A percentile compares a stretch with the other conserved stretches of the same genome.
Conservation (phyloP, 2,329 filamentous ascomycete genomes). For the Drechslera avenae region DNA sequence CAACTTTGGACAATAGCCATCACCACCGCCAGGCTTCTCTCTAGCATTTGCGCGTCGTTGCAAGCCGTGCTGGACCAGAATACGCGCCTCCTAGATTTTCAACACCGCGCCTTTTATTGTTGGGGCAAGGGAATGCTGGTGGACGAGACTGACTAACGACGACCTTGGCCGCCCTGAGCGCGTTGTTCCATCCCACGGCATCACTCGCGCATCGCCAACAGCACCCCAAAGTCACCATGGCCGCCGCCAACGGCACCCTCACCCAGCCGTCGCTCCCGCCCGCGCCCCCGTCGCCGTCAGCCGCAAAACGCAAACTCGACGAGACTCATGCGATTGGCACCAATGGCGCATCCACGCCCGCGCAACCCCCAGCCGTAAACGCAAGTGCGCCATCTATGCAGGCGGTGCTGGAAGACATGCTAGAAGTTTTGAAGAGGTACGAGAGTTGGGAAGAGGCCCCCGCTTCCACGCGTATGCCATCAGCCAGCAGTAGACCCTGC, state of each 20-base stretch:
- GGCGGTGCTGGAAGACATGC: slow-evolving; percentile 47
- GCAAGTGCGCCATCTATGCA: slow-evolving; percentile 36
- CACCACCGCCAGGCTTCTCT: slow-evolving; percentile 18
- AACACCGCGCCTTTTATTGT: slow-evolving; percentile 1
- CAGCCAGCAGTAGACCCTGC: neutral
- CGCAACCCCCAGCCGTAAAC: slow-evolving; percentile 20
- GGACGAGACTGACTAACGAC: slow-evolving; percentile 20
- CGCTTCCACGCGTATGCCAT: neutral
- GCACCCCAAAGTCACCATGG: slow-evolving; percentile 39
- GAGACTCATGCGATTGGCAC: slow-evolving; percentile 36
- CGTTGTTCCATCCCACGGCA: slow-evolving; percentile 37
- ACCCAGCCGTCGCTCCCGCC: slow-evolving; percentile 40
- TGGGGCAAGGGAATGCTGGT: slow-evolving; percentile 19
- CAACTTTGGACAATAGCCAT: slow-evolving; percentile 23
- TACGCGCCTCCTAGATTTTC: neutral
- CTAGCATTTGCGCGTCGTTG: slow-evolving; percentile 20
- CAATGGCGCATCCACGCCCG: slow-evolving; percentile 38
- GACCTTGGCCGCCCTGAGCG: slow-evolving; percentile 38
- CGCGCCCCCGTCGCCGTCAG: slow-evolving; percentile 36
- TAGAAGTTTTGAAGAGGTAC: slow-evolving; percentile 51
- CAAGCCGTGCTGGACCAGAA: neutral
- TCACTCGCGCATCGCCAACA: slow-evolving; percentile 42
- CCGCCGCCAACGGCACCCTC: slow-evolving; percentile 45
- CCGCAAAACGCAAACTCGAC: slow-evolving; percentile 55
- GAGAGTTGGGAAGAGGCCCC: neutral